Percentiles rank a stretch among this genome's conserved stretches.
phyloP scores from a whole-genome alignment of 1,284 basidiomycete genomes.

The Cutaneotrichosporon daszewskae region DNA sequence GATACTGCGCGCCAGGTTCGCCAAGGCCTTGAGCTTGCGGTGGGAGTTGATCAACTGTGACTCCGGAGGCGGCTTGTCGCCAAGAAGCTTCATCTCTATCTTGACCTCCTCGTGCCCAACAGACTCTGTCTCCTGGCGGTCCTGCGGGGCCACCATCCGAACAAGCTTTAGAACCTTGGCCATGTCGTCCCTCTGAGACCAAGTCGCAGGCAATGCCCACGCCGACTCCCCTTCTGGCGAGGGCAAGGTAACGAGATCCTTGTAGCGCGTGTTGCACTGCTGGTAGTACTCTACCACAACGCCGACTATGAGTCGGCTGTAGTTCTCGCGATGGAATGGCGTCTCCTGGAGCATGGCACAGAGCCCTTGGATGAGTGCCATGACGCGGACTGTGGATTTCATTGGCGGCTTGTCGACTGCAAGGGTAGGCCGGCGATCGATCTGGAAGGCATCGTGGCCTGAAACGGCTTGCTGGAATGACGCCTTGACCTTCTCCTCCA shows the following conservation, averaged over 20 bases:
- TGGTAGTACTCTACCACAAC: conserved; percentile 97
- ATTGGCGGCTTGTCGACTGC: conserved; percentile 44
- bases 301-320: conserved; percentile 87
- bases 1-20: conserved; percentile 77
- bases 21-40: conserved; percentile 70
- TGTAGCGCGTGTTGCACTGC: conserved; percentile 80
- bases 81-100: conserved; percentile 27
- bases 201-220: conserved; percentile 62
- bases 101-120: conserved; percentile 4
- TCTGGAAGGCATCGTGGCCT: conserved; percentile 74
- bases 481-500: conserved; percentile 88
- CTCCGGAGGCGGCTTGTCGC: conserved; percentile 55
- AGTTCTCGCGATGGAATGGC: conserved; percentile 94
- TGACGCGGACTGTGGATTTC: conserved; percentile 78
- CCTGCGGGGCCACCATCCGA: conserved; percentile 19
- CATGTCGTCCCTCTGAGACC: conserved; percentile 79
- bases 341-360: conserved; percentile 87
- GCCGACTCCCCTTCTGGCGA: not conserved
- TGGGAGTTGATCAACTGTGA: conserved; percentile 69
- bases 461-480: conserved; percentile 81
- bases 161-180: conserved; percentile 60
- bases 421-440: conserved; percentile 23
- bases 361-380: conserved; percentile 85
- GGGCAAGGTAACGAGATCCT: conserved; percentile 39
- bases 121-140: conserved; percentile 1